Conservation (phyloP, 306 rosid genomes). For the Glycine latifolia region DNA sequence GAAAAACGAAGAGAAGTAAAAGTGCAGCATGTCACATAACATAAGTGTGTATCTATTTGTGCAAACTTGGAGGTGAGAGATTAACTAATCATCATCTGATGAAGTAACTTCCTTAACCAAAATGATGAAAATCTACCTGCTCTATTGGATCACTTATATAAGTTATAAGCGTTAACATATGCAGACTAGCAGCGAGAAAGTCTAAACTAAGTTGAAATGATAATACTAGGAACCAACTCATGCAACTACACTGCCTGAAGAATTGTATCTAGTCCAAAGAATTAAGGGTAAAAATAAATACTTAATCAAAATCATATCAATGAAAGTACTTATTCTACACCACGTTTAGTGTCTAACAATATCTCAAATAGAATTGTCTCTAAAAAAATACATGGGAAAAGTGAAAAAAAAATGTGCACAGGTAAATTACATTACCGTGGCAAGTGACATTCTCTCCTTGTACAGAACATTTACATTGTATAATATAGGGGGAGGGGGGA, state of each 20-base stretch:
- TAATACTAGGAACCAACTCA: too few relatives aligned
- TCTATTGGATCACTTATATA: not conserved
- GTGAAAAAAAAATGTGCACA: not conserved
- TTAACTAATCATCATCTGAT: not conserved
- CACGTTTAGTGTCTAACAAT: too few relatives aligned
- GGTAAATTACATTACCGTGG: not conserved
- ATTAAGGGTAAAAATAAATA: too few relatives aligned
- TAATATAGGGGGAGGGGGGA: not conserved
- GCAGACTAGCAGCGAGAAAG: too few relatives aligned
- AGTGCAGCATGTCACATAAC: not conserved
- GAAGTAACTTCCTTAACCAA: constrained; percentile 3
- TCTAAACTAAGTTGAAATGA: too few relatives aligned
- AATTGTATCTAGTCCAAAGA: too few relatives aligned
- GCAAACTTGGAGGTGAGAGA: constrained; percentile 13
- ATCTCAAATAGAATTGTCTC: too few relatives aligned
- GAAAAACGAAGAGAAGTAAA: not conserved
- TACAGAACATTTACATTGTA: not conserved
- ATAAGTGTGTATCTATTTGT: not conserved
- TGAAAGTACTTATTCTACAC: too few relatives aligned
- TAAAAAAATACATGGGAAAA: too few relatives aligned
- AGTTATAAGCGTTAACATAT: too few relatives aligned
- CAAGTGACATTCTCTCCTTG: not conserved
- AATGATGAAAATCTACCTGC: not conserved
- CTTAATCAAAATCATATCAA: too few relatives aligned
- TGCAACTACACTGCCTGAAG: too few relatives aligned